Evolutionary conservation across 225 moss, liverwort and hornwort species (phyloP).

Genomic region (Marchantia polymorpha): DNA sequence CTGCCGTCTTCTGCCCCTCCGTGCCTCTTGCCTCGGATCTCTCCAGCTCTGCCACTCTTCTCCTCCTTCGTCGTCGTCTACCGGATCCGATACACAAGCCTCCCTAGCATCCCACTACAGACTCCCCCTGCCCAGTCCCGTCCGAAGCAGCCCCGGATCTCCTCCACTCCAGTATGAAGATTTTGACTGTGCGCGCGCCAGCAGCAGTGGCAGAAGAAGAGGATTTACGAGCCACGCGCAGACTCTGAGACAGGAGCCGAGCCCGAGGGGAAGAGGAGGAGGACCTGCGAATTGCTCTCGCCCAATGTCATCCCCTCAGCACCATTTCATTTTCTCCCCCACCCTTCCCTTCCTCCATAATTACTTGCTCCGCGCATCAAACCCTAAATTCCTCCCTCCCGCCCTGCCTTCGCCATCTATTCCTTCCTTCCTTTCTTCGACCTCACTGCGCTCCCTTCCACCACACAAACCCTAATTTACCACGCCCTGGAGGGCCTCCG

Average conservation of each 20-base stretch:
- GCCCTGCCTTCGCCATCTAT: neutral
- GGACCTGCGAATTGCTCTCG: neutral
- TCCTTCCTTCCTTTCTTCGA: neutral
- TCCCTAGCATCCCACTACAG: no score
- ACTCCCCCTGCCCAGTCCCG: neutral
- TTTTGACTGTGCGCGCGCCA: neutral
- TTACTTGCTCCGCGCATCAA: conserved; percentile 32
- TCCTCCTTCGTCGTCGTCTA: no score
- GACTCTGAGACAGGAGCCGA: neutral
- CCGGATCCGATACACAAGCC: no score
- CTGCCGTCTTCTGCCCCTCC: neutral
- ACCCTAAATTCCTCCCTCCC: conserved; percentile 2
- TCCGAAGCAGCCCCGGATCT: neutral
- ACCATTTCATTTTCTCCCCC: conserved; percentile 59
- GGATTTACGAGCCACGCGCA: neutral
- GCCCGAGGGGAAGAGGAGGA: neutral
- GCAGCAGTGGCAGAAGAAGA: no score
- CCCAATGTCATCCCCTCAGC: neutral
- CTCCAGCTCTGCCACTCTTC: neutral
- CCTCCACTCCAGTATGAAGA: neutral
- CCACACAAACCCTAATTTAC: conserved; percentile 11
- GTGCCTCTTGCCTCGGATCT: neutral
- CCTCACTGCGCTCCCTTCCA: neutral
- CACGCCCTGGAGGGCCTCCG: neutral
- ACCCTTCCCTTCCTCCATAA: conserved; percentile 46